These are phyloP conservation scores for Suillus subaureus DNA, from an alignment of 768 basidiomycete genomes.

Conservation along the genomic window DNA sequence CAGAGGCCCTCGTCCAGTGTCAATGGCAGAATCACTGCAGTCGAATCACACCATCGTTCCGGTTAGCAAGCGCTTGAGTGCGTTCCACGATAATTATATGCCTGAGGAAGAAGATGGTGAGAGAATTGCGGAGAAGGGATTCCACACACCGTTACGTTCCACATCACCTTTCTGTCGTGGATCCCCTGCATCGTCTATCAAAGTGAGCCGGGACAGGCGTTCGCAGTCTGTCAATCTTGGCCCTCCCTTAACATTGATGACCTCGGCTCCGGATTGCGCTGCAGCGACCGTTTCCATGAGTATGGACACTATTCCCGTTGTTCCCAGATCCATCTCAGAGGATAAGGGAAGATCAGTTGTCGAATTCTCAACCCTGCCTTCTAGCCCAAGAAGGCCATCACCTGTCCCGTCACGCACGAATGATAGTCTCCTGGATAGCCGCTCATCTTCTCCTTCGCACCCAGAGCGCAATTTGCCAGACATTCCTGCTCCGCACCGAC, in stretches of 20 bases:
- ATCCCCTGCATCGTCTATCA: constrained; percentile 49
- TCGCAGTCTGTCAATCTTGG: constrained; percentile 66
- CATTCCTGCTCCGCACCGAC: constrained; percentile 26
- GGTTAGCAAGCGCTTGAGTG: constrained; percentile 64
- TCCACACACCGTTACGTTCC: constrained; percentile 19
- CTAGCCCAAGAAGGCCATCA: constrained; percentile 25
- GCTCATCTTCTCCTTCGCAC: constrained; percentile 26
- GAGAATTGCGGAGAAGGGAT: not conserved
- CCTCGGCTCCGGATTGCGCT: constrained; percentile 21
- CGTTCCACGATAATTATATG: constrained; percentile 66
- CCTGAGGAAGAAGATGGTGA: constrained; percentile 57
- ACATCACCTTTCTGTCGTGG: constrained; percentile 22
- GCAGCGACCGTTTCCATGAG: constrained; percentile 33
- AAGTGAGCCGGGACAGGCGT: constrained; percentile 52
- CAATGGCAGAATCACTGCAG: constrained; percentile 76
- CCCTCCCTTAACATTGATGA: constrained; percentile 32
- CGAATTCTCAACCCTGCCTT: constrained; percentile 38
- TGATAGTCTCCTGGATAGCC: constrained; percentile 36
- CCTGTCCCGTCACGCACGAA: constrained; percentile 27
- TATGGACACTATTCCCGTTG: constrained; percentile 32
- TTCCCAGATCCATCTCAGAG: constrained; percentile 29
- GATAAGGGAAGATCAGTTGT: constrained; percentile 42
- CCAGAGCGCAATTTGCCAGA: constrained; percentile 33
- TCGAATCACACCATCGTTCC: constrained; percentile 75
- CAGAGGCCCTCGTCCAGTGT: constrained; percentile 70